phyloP scores from a whole-genome alignment of 805 yeast species.

The Candida cerambycidarum region DNA sequence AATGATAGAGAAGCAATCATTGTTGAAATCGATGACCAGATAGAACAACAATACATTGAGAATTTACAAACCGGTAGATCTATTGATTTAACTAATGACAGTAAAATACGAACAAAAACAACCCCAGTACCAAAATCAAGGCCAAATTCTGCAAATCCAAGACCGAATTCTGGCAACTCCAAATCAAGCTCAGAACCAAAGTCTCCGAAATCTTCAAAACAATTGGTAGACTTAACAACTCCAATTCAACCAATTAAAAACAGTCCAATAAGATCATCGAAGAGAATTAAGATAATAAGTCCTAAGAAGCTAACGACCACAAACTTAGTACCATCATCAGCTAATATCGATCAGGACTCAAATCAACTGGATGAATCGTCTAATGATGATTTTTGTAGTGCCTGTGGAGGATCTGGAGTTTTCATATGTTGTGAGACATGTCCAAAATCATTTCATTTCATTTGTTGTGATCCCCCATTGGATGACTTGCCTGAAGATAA shows the following conservation, averaged over 20 bases:
- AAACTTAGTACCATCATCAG: conserved; percentile 23
- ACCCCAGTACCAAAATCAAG: conserved; percentile 9
- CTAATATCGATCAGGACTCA: conserved; percentile 6
- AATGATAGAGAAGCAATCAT: conserved; percentile 13
- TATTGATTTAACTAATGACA: conserved; percentile 15
- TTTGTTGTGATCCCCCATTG: conserved; percentile 88
- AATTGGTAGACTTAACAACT: background rate
- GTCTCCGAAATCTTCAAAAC: conserved; percentile 6
- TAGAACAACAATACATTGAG: conserved; percentile 13
- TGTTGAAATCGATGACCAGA: conserved; percentile 1
- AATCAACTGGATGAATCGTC: conserved; percentile 15
- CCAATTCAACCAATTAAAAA: background rate
- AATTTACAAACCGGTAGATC: conserved; percentile 17
- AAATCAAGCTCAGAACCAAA: background rate
- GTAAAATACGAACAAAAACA: conserved; percentile 19
- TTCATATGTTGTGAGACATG: conserved; percentile 94
- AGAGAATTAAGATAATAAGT: conserved; percentile 34
- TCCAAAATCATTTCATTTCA: conserved; percentile 87
- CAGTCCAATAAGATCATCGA: conserved; percentile 19
- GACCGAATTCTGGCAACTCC: background rate
- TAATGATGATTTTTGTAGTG: conserved; percentile 88
- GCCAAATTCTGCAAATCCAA: background rate
- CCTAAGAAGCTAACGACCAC: conserved; percentile 24
- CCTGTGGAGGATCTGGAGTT: conserved; percentile 87
- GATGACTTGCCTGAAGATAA: conserved; percentile 84